Evolutionary conservation across 805 yeast genomes (phyloP).

Genomic region (Candida chilensis): DNA sequence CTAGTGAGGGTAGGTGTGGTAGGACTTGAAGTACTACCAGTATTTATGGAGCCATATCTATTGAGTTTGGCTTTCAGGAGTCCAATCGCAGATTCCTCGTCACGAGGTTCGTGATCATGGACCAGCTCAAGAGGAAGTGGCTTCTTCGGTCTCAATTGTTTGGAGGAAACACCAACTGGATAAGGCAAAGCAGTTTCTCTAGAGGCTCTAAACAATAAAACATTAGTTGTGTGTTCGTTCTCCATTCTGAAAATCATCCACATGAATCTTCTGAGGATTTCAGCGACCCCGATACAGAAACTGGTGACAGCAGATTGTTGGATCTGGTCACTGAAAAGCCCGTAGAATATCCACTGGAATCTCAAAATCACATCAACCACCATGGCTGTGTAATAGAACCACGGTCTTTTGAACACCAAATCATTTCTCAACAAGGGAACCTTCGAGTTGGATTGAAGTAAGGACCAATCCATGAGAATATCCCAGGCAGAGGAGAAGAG

Average conservation of each 20-base stretch:
- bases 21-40: conserved; percentile 1
- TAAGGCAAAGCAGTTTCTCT: conserved; percentile 85
- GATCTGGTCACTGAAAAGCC: conserved; percentile 62
- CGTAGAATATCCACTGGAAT: conserved; percentile 90
- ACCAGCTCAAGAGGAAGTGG: too few species aligned
- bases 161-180: conserved; percentile 21
- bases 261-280: conserved; percentile 70
- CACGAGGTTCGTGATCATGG: too few species aligned
- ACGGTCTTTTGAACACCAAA: conserved; percentile 49
- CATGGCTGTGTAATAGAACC: conserved; percentile 69
- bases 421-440: conserved; percentile 61
- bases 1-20: not conserved
- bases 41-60: too few species aligned
- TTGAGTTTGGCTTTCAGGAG: too few species aligned
- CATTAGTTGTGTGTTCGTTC: conserved; percentile 92
- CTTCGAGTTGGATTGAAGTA: conserved; percentile 56
- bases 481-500: conserved; percentile 75
- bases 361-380: conserved; percentile 64
- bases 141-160: conserved; percentile 6
- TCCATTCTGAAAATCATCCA: conserved; percentile 94
- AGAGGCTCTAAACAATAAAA: conserved; percentile 75
- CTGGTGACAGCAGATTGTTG: conserved; percentile 87
- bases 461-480: conserved; percentile 91
- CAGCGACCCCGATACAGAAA: conserved; percentile 76
- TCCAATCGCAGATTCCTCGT: not conserved